Evolutionary conservation across 2,329 filamentous ascomycete genomes (phyloP).

Genomic region (Aspergillus intermedius): DNA sequence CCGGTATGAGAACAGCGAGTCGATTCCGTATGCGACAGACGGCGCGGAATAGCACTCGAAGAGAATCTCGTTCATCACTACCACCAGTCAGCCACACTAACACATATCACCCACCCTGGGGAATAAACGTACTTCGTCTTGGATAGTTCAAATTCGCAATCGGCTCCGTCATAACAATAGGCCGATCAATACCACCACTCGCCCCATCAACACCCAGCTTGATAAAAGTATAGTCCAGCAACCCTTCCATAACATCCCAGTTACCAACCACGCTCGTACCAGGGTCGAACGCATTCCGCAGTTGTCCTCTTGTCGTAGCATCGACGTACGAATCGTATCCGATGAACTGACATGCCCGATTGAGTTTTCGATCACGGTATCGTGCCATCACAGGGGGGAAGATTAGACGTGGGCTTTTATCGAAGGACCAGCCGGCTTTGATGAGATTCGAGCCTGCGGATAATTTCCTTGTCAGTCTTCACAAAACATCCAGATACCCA

Average conservation of each 20-base stretch:
- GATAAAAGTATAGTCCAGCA: constrained; percentile 89
- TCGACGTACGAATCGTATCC: constrained; percentile 92
- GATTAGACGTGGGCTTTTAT: constrained; percentile 68
- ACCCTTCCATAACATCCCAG: constrained; percentile 95
- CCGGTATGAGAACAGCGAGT: constrained; percentile 91
- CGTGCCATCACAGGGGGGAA: constrained; percentile 89
- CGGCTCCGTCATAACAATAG: constrained; percentile 91
- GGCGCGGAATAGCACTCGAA: constrained; percentile 94
- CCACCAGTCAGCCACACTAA: constrained; percentile 13
- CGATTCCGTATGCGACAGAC: constrained; percentile 86
- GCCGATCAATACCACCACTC: constrained; percentile 70
- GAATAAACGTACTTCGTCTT: constrained; percentile 62
- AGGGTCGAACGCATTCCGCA: constrained; percentile 83
- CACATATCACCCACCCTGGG: not conserved
- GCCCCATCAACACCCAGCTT: constrained; percentile 78
- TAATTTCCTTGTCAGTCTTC: not conserved
- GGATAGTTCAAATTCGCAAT: constrained; percentile 87
- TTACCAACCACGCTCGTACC: constrained; percentile 90
- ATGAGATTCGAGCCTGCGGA: constrained; percentile 71
- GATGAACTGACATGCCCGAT: constrained; percentile 85
- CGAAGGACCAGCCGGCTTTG: constrained; percentile 94
- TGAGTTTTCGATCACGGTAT: constrained; percentile 89
- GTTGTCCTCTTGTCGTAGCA: constrained; percentile 83
- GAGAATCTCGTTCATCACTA: constrained; percentile 93
- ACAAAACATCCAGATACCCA: no score